A percentile compares a stretch with the other conserved stretches of the same genome.
Conservation (phyloP, 768 basidiomycete species). For the Calvatia gigantea region DNA sequence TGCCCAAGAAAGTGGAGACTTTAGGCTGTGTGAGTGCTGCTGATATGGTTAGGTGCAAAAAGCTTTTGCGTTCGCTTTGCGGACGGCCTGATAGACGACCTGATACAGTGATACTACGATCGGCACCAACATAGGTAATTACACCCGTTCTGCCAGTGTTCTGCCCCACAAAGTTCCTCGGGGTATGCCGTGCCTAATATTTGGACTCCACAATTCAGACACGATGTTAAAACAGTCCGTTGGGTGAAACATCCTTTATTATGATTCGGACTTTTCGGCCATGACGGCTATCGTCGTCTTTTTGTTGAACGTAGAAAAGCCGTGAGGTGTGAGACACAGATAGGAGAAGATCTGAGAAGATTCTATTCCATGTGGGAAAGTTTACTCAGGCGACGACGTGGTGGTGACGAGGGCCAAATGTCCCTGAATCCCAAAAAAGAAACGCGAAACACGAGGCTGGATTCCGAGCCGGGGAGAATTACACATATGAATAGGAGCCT, state of each 20-base stretch:
- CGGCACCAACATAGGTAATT: background rate
- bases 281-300: background rate
- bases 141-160: background rate
- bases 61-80: background rate
- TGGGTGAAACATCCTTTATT: background rate
- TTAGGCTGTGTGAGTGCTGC: background rate
- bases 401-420: background rate
- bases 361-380: conserved; percentile 1
- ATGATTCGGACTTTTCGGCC: conserved; percentile 2
- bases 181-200: background rate
- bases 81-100: no score
- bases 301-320: background rate
- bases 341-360: background rate
- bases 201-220: background rate
- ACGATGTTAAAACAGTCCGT: background rate
- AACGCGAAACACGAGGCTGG: conserved; percentile 6
- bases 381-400: background rate
- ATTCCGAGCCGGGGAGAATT: background rate
- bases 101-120: no score
- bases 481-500: conserved; percentile 6
- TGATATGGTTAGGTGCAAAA: no score
- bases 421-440: conserved; percentile 2
- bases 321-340: background rate
- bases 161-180: background rate
- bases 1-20: background rate